Evolutionary conservation across 352 stramenopile species (phyloP).

Genomic region (Globisporangium iwayamae): DNA sequence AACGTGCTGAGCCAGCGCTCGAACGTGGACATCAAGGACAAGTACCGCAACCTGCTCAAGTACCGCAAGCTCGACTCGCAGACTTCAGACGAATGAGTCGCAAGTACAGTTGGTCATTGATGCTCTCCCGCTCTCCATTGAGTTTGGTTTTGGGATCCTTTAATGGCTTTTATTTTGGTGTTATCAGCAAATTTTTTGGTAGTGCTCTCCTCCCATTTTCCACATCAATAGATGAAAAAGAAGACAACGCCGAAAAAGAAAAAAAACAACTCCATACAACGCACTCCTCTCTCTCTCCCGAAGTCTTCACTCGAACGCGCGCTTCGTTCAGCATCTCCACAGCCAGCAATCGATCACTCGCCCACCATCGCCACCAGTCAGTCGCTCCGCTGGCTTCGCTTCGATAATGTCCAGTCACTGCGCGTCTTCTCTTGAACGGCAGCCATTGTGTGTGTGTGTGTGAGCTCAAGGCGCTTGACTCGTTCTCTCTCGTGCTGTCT

Average conservation of each 20-base stretch:
- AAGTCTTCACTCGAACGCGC: no score
- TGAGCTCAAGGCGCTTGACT: no score
- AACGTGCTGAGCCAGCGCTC: slow-evolving; percentile 43
- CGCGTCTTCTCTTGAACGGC: no score
- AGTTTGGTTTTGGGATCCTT: background rate
- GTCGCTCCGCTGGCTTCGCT: no score
- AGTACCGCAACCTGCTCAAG: slow-evolving; percentile 73
- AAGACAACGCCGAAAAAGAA: slow-evolving; percentile 9
- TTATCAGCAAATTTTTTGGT: slow-evolving; percentile 12
- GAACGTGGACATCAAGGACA: slow-evolving; percentile 84
- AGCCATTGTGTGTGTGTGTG: no score
- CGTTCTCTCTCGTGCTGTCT: background rate
- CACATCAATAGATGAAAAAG: slow-evolving; percentile 7
- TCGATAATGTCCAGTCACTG: no score
- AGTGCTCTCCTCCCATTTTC: background rate
- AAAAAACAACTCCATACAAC: slow-evolving; percentile 15
- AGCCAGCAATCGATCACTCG: no score
- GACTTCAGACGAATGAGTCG: slow-evolving; percentile 5
- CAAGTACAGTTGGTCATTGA: background rate
- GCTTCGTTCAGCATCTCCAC: no score
- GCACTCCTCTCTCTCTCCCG: slow-evolving; percentile 1
- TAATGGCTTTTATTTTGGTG: slow-evolving; percentile 11
- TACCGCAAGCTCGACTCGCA: slow-evolving; percentile 23
- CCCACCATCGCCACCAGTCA: background rate
- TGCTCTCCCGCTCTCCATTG: background rate